These are phyloP conservation scores for Casuarina equisetifolia DNA, from an alignment of 306 rosid genomes.

Conservation along the genomic window DNA sequence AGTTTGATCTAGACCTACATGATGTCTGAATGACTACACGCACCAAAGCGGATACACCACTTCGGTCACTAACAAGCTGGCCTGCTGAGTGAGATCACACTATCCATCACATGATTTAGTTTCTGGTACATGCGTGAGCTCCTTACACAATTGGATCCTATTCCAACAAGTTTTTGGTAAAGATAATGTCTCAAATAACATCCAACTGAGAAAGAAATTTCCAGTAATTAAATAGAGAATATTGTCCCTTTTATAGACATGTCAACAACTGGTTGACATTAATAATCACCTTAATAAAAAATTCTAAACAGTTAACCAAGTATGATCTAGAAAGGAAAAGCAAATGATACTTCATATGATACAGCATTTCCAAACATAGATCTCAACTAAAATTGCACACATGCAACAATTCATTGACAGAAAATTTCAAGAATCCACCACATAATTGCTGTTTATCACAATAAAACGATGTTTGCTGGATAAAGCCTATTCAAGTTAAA, in stretches of 20 bases:
- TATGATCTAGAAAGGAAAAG: background rate
- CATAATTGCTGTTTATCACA: background rate
- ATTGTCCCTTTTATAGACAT: background rate
- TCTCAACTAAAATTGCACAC: background rate
- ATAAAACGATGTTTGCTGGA: background rate
- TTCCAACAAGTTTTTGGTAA: background rate
- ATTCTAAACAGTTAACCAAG: background rate
- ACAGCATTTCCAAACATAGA: background rate
- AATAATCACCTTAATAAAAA: background rate
- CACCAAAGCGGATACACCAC: background rate
- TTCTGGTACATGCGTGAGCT: background rate
- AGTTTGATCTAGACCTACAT: background rate
- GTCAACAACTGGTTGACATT: background rate
- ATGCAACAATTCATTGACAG: background rate
- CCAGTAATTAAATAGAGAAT: background rate
- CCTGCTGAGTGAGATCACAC: background rate
- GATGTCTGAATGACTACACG: background rate
- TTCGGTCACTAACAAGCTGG: background rate
- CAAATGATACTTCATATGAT: background rate
- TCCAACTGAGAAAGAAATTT: background rate
- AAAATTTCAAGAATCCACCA: background rate
- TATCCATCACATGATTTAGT: background rate
- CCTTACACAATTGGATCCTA: background rate
- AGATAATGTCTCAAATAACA: background rate
- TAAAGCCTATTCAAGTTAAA: constrained; percentile 11